phyloP scores from a whole-genome alignment of 2,329 filamentous ascomycete genomes.

The Fusarium brevicatenulatum region DNA sequence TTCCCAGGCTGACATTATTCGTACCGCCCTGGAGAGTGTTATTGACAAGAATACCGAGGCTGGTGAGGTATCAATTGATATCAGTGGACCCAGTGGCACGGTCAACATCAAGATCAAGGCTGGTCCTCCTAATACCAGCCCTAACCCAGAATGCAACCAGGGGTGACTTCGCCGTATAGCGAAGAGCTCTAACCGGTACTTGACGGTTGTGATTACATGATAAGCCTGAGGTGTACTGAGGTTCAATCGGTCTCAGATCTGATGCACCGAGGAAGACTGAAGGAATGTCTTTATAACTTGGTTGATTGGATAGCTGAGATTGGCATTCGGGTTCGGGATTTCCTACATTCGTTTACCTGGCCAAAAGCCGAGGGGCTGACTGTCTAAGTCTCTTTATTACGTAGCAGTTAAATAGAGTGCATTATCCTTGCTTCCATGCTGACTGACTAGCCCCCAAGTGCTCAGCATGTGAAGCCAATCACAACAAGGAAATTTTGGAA shows the following conservation, averaged over 20 bases:
- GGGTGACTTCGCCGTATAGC: background rate
- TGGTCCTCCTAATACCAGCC: background rate
- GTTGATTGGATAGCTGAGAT: background rate
- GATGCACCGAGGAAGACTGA: background rate
- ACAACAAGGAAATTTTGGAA: too few relatives aligned
- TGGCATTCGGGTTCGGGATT: fast-evolving
- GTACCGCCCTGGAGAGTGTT: background rate
- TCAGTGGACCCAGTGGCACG: background rate
- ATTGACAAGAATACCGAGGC: background rate
- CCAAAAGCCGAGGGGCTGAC: background rate
- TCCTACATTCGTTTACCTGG: background rate
- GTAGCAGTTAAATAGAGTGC: background rate
- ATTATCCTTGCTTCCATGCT: too few relatives aligned
- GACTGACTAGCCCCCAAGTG: background rate
- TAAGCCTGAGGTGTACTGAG: fast-evolving
- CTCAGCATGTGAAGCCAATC: background rate
- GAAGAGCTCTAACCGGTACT: too few relatives aligned
- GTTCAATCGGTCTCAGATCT: fast-evolving
- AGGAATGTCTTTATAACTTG: background rate
- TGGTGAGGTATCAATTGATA: background rate
- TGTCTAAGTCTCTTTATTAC: background rate
- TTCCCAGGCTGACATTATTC: background rate
- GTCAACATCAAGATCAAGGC: background rate
- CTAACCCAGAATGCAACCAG: background rate
- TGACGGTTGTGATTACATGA: fast-evolving